Percentiles rank a stretch among this genome's conserved stretches.
Evolutionary conservation across 352 stramenopile genomes (phyloP).

Genomic region (Pilasporangium apinafurcum): DNA sequence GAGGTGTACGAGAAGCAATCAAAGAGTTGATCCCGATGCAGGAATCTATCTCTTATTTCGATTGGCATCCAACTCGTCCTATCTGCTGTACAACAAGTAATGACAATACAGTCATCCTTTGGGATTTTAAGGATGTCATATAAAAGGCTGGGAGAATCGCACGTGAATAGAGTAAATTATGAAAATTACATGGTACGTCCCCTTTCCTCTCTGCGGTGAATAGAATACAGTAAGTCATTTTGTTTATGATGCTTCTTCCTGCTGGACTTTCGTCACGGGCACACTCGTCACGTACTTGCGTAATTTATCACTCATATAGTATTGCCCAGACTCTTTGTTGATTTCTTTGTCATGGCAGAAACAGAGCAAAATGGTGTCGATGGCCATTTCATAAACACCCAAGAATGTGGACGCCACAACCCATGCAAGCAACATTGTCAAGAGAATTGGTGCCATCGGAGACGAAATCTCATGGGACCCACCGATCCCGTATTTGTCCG

Average conservation of each 20-base stretch:
- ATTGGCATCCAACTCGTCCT: conserved; percentile 26
- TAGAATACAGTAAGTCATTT: too few relatives aligned
- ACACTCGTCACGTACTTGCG: conserved; percentile 64
- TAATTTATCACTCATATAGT: conserved; percentile 78
- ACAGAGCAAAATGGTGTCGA: conserved; percentile 94
- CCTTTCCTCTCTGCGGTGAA: too few relatives aligned
- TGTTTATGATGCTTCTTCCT: not conserved
- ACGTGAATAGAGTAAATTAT: too few relatives aligned
- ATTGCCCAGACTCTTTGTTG: conserved; percentile 64
- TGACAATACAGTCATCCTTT: conserved; percentile 28
- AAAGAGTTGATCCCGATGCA: conserved; percentile 19
- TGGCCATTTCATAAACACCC: conserved; percentile 92
- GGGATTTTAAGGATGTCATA: conserved; percentile 22
- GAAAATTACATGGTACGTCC: too few relatives aligned
- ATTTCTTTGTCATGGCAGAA: conserved; percentile 91
- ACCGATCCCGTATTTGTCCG: conserved; percentile 40
- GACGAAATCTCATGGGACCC: conserved; percentile 67
- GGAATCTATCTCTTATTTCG: conserved; percentile 18
- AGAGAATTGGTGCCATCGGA: conserved; percentile 77
- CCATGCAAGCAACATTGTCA: conserved; percentile 90
- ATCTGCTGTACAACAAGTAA: conserved; percentile 27
- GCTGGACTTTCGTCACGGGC: conserved; percentile 13
- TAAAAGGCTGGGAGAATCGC: too few relatives aligned
- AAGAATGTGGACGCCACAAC: conserved; percentile 93
- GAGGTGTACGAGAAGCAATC: conserved; percentile 10